Evolutionary conservation across 2,329 filamentous ascomycete genomes (phyloP).

Genomic region (Cladosporium sp.): DNA sequence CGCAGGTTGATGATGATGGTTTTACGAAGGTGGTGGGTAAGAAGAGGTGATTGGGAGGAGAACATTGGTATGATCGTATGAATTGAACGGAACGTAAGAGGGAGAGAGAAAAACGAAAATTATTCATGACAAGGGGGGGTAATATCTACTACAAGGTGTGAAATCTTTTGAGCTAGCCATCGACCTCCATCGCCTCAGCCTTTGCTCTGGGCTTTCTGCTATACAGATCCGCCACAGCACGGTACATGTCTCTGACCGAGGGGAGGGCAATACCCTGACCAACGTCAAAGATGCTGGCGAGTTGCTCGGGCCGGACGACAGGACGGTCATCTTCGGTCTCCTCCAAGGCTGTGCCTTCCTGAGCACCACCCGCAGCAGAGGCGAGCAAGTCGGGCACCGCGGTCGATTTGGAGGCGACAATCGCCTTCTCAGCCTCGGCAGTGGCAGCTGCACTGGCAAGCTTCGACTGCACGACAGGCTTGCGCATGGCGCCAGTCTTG

Average conservation of each 20-base stretch:
- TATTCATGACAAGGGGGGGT: slow-evolving; percentile 10
- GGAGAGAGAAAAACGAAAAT: neutral
- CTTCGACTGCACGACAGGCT: slow-evolving; percentile 6
- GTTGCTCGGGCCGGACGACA: slow-evolving; percentile 62
- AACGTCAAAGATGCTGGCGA: slow-evolving; percentile 66
- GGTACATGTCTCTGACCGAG: slow-evolving; percentile 70
- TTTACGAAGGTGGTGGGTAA: slow-evolving; percentile 37
- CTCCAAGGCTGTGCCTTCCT: slow-evolving; percentile 25
- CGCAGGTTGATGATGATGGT: slow-evolving; percentile 42
- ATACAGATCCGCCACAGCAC: slow-evolving; percentile 63
- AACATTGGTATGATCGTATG: neutral
- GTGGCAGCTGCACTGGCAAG: slow-evolving; percentile 10
- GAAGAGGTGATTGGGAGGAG: slow-evolving; percentile 20
- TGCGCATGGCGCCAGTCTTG: slow-evolving; percentile 7
- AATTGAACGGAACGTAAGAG: neutral
- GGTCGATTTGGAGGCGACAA: slow-evolving; percentile 26
- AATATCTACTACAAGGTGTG: slow-evolving; percentile 1
- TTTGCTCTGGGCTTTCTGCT: slow-evolving; percentile 47
- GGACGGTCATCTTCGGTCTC: slow-evolving; percentile 47
- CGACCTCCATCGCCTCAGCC: slow-evolving; percentile 10
- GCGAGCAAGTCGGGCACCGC: slow-evolving; percentile 23
- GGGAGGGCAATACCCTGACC: slow-evolving; percentile 65
- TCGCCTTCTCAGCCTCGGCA: slow-evolving; percentile 2
- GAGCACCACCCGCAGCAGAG: slow-evolving; percentile 7
- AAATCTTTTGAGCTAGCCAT: slow-evolving; percentile 1